Base-by-base conservation (phyloP, 345 rosid species). In the Salix udensis region DNA sequence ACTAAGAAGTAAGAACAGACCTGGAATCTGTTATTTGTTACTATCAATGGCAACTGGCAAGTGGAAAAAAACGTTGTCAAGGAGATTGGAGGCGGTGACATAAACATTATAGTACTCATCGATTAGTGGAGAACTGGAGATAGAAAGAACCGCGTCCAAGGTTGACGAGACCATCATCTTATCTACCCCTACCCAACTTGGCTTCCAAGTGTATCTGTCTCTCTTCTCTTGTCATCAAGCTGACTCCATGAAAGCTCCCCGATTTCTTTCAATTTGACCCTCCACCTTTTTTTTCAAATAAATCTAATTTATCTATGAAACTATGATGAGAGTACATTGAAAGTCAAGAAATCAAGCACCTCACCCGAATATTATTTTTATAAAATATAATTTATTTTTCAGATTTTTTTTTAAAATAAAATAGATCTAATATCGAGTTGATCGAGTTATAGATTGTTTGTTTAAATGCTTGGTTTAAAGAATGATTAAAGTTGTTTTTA, bases 171-270 rank as follows among this genome's bases (percentile, higher is more conserved):
- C 8, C 34, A 4, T 5, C 26, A 31, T 13, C 69, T 76, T 53
- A 31, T 65, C 73, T 58, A 48, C 30, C 11, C 19, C 11, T 15
- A 64, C 19, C 72, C 76, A 76, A 48, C 79, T 77, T 83, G 80
- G 78, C 84, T 83, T 80, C 1, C 34, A 79, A 76, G 83, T 76
- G 67, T 73, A 48, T 44, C 68, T 28, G 30, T 28, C 30, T 28
- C 30, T 28, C 30, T 28, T 26, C 68, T 34, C 76, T 76, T 70
- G 61, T 36, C 39, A 4, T 64, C 18, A 15, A 40, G 74, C 44
- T 76, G 44, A 72, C 12, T 55, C 73, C 28, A 72, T 67, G 75
- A 77, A 42, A 78, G 76, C 79, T 26, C 78, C 53, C 70, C 69
- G 73, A 67, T 64, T 70, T 18, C 24, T 72, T 30, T 21, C 16